phyloP scores from a whole-genome alignment of 2,329 filamentous ascomycete species.

The Xylaria sp. region DNA sequence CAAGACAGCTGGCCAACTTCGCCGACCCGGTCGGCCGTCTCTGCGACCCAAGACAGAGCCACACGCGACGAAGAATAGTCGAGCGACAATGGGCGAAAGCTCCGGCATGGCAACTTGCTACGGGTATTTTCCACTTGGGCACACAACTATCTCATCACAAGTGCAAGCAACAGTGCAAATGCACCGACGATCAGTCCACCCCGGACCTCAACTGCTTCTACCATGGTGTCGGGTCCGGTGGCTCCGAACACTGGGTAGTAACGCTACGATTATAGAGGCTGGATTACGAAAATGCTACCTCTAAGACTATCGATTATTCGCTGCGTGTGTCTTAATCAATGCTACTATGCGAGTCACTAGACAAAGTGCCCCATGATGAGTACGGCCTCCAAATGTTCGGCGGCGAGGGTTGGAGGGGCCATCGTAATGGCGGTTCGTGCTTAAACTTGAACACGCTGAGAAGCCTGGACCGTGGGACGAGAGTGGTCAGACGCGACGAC shows the following conservation, averaged over 20 bases:
- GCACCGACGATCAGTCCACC: not conserved
- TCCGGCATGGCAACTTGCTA: constrained; percentile 17
- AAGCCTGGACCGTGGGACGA: not conserved
- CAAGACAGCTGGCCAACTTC: constrained; percentile 14
- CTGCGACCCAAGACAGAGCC: constrained; percentile 23
- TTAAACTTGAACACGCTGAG: not conserved
- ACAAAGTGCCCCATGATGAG: not conserved
- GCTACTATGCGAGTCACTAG: not conserved
- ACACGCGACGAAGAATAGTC: constrained; percentile 27
- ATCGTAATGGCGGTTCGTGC: not conserved
- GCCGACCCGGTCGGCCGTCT: constrained; percentile 23
- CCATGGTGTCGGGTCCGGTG: constrained; percentile 37
- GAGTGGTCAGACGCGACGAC: constrained; percentile 2
- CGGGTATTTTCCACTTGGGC: constrained; percentile 33
- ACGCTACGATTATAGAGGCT: constrained; percentile 1
- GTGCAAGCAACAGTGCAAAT: not conserved
- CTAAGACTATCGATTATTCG: not conserved
- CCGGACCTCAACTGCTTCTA: constrained; percentile 7
- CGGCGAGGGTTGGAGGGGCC: not conserved
- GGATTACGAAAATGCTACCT: constrained; percentile 21
- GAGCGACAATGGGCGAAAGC: not conserved
- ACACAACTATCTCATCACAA: constrained; percentile 1
- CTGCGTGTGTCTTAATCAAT: not conserved
- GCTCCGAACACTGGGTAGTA: constrained; percentile 20
- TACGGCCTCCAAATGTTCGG: constrained; percentile 11